Percentiles rank a stretch among this genome's conserved stretches.
Conservation (phyloP, 306 rosid genomes). For the Argentina anserina region DNA sequence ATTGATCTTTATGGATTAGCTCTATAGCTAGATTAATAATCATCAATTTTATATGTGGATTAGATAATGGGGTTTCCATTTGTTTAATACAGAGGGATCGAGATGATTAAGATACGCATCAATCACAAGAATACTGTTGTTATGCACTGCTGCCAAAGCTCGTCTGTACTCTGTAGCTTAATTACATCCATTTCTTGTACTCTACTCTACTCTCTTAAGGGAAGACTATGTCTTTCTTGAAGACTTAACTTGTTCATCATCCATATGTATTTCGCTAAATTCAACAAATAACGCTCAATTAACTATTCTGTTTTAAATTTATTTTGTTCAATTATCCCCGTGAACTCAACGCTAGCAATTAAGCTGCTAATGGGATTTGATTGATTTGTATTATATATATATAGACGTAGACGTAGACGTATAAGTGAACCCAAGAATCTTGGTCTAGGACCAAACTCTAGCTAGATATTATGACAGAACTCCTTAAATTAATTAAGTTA, state of each 20-base stretch:
- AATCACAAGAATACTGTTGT: conserved; percentile 8
- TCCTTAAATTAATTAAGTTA: background rate
- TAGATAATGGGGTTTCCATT: conserved; percentile 52
- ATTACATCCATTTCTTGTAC: conserved; percentile 20
- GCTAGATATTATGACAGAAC: background rate
- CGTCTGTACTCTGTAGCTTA: conserved; percentile 10
- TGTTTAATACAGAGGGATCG: conserved; percentile 31
- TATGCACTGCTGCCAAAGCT: conserved; percentile 26
- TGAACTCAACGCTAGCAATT: conserved; percentile 28
- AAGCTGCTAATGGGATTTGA: conserved; percentile 21
- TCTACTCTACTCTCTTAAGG: conserved; percentile 39
- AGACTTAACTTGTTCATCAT: conserved; percentile 17
- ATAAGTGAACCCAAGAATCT: conserved; percentile 28
- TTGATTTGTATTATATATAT: conserved; percentile 25
- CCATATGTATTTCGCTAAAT: conserved; percentile 32
- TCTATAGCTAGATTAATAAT: conserved; percentile 7
- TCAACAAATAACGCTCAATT: conserved; percentile 16
- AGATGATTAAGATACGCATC: conserved; percentile 54
- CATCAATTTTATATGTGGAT: conserved; percentile 26
- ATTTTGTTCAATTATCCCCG: conserved; percentile 16
- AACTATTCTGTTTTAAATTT: background rate
- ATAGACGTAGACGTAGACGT: conserved; percentile 8
- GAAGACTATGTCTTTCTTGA: conserved; percentile 51
- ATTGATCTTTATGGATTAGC: conserved; percentile 12
- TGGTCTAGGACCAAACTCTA: conserved; percentile 21